These are phyloP conservation scores for Diutina pseudorugosa DNA, from an alignment of 1,139 yeast genomes.

Conservation along the genomic window DNA sequence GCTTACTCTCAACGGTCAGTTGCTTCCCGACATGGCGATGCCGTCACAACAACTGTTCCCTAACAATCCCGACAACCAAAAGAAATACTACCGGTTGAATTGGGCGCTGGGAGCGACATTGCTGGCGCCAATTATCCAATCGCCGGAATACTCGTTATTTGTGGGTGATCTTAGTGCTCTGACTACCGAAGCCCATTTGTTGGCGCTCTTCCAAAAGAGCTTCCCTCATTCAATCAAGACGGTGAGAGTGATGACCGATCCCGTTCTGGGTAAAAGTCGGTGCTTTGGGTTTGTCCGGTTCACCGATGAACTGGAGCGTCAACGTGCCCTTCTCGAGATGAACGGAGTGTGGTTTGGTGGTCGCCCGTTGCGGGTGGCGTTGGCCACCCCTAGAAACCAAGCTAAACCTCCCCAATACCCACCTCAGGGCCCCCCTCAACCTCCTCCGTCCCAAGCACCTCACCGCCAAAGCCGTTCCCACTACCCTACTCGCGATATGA, in stretches of 20 bases:
- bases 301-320: constrained; percentile 49
- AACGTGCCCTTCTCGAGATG: constrained; percentile 56
- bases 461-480: not conserved
- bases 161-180: constrained; percentile 73
- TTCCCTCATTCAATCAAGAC: constrained; percentile 52
- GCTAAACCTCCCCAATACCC: not conserved
- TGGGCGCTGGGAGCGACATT: constrained; percentile 65
- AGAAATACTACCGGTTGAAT: constrained; percentile 51
- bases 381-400: constrained; percentile 45
- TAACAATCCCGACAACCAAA: constrained; percentile 39
- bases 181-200: constrained; percentile 57
- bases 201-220: constrained; percentile 52
- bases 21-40: constrained; percentile 44
- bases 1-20: constrained; percentile 49
- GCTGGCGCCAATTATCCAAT: constrained; percentile 36
- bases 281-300: constrained; percentile 73
- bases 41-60: constrained; percentile 33
- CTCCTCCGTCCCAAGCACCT: not conserved
- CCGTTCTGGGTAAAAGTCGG: constrained; percentile 55
- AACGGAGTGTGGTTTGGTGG: constrained; percentile 69
- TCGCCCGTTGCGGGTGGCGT: constrained; percentile 59
- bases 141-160: constrained; percentile 51
- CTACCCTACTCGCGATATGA: constrained; percentile 5
- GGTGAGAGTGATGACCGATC: constrained; percentile 69
- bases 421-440: not conserved